Base-by-base conservation (phyloP, 257 asterid genomes). In the Forsythia viridissima region DNA sequence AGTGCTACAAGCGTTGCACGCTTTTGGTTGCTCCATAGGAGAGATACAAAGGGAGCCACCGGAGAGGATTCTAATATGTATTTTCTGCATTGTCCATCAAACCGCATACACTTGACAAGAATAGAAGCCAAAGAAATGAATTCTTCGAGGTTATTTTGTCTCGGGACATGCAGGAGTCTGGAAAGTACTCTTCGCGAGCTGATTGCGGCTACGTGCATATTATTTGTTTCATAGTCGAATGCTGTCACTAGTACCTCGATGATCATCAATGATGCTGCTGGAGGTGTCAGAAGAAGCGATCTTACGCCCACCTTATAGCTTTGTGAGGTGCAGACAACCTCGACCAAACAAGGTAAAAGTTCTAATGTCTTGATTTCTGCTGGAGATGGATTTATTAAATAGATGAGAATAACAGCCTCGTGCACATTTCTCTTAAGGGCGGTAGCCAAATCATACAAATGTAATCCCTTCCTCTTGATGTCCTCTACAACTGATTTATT, bases 181-280 rank as follows among this genome's bases (percentile, higher is more conserved):
- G 97, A 88, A 55, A 94, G 91, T n/a, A 89, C 96, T 81, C 87
- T 76, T 1, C 96, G 97, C 9, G 99, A 90, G 79, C 89, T 93
- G 77, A 94, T 90, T 48, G 85, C 85, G 3, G 95, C 92, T 80
- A 94, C 69, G 46, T 94, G 94, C 89, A 73, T 74, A 38, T 84
- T 79, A 51, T 91, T 94, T 5, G 98, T 89, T 65, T 89, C 91
- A 67, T 38, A 79, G 85, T 94, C 98, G 66, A 88, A 91, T 38
- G 95, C 94, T 20, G 89, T 85, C 75, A 92, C 94, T 6, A 94
- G 80, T 18, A 84, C 80, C 84, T 94, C 98, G 68, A 94, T 91
- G 70, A 94, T 91, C 97, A 89, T 90, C 78, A 94, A 44, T 0
- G 98, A 93, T 3, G 98, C 98, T 6, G 95, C 89, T 1, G 96